These are phyloP conservation scores for Tylopilus felleus DNA, from an alignment of 768 basidiomycete genomes.

Conservation along the genomic window DNA sequence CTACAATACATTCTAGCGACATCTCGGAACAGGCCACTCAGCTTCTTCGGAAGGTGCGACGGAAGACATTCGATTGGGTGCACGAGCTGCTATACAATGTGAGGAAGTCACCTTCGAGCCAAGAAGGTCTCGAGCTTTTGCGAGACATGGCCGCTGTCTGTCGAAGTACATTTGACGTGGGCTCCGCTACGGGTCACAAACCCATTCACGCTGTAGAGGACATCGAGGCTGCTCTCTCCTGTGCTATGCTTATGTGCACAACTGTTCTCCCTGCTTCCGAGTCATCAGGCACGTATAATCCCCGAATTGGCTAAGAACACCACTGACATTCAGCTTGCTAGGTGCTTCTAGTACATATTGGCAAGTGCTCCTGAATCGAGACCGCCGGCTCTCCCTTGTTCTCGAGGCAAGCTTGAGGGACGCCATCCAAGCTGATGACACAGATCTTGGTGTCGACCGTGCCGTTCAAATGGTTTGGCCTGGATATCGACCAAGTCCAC, in stretches of 20 bases:
- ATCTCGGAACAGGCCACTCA: not conserved
- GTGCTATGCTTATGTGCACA: conserved; percentile 26
- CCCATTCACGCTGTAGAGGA: conserved; percentile 21
- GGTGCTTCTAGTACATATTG: not conserved
- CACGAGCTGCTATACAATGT: conserved; percentile 28
- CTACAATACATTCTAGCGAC: not conserved
- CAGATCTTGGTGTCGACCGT: conserved; percentile 14
- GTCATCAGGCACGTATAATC: too few relatives aligned
- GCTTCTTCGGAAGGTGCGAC: conserved; percentile 34
- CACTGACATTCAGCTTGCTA: too few relatives aligned
- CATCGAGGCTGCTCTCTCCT: conserved; percentile 21
- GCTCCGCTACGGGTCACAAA: not conserved
- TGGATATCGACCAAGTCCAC: conserved; percentile 21
- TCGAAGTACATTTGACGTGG: conserved; percentile 32
- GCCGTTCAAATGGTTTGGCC: conserved; percentile 24
- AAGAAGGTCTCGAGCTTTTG: conserved; percentile 23
- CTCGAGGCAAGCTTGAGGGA: conserved; percentile 16
- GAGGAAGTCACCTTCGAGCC: not conserved
- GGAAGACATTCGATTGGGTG: conserved; percentile 37
- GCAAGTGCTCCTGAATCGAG: conserved; percentile 26
- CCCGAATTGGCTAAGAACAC: too few relatives aligned
- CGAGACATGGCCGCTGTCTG: conserved; percentile 39
- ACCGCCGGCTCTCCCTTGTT: conserved; percentile 29
- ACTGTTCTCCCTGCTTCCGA: conserved; percentile 13
- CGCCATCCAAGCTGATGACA: not conserved